Evolutionary conservation across 306 rosid genomes (phyloP).

Genomic region (Rosa lucieae): DNA sequence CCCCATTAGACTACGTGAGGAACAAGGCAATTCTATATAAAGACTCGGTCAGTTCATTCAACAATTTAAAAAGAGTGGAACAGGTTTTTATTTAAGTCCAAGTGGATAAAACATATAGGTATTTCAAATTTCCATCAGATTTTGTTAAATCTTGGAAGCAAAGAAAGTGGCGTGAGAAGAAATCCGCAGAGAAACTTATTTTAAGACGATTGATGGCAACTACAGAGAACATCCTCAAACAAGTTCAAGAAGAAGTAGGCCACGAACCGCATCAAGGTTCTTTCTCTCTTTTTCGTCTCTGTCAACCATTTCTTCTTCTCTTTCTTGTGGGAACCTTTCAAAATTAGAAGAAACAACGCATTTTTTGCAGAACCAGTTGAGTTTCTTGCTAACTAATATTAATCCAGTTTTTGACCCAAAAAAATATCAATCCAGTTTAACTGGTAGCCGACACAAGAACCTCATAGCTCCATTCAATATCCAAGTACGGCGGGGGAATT

Average conservation of each 20-base stretch:
- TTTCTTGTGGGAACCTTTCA: neutral
- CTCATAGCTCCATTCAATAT: constrained; percentile 20
- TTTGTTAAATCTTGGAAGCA: constrained; percentile 30
- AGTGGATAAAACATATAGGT: neutral
- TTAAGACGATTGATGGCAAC: neutral
- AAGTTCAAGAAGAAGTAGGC: constrained; percentile 30
- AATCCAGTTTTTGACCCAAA: neutral
- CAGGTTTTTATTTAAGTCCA: neutral
- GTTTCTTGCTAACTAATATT: neutral
- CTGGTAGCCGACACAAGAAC: constrained; percentile 41
- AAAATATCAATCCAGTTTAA: neutral
- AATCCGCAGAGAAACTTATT: neutral
- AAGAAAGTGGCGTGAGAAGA: constrained; percentile 32
- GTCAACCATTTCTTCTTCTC: constrained; percentile 20
- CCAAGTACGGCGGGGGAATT: constrained; percentile 11
- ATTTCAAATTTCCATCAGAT: constrained; percentile 11
- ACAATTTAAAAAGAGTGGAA: neutral
- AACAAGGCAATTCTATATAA: neutral
- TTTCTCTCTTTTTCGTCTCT: constrained; percentile 24
- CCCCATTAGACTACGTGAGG: neutral
- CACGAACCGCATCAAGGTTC: constrained; percentile 39
- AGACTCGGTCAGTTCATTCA: neutral
- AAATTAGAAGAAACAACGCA: neutral
- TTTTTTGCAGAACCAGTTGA: neutral
- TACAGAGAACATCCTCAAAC: constrained; percentile 7